Percentiles rank a stretch among this genome's conserved stretches.
Conservation (phyloP, 2,329 filamentous ascomycete genomes). For the Colletotrichum australisinense region DNA sequence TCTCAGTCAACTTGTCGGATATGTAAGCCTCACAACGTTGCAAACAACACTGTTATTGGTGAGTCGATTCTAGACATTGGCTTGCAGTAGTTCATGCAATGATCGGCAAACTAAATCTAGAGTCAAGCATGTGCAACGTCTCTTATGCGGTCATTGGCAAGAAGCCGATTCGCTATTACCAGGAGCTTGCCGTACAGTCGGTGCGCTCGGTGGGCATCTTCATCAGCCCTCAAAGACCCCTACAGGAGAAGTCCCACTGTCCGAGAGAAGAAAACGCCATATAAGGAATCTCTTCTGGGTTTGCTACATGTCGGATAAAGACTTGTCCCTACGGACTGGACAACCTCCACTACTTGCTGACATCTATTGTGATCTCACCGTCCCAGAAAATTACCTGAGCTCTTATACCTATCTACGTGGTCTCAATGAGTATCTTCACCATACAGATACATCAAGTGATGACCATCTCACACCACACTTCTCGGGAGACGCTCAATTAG, state of each 20-base stretch:
- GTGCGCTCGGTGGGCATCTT: not conserved
- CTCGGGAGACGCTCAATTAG: not conserved
- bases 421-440: not conserved
- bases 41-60: not conserved
- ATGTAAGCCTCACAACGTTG: not conserved
- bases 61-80: not conserved
- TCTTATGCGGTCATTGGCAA: conserved; percentile 6
- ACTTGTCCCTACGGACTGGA: conserved; percentile 39
- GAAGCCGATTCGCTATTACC: not conserved
- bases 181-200: not conserved
- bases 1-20: not conserved
- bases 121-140: not conserved
- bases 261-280: not conserved
- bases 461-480: not conserved
- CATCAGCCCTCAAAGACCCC: not conserved
- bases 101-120: not conserved
- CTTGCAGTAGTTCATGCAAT: not conserved
- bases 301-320: conserved; percentile 43
- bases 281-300: conserved; percentile 41
- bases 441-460: rapidly evolving
- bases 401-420: not conserved
- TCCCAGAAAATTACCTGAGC: not conserved
- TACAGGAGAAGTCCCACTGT: not conserved
- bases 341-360: conserved; percentile 37
- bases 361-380: not conserved